Evolutionary conservation across 495 filamentous ascomycete species (phyloP), one percentile per base, ranked within the genome.

Genomic region (Tuber melanosporum): DNA sequence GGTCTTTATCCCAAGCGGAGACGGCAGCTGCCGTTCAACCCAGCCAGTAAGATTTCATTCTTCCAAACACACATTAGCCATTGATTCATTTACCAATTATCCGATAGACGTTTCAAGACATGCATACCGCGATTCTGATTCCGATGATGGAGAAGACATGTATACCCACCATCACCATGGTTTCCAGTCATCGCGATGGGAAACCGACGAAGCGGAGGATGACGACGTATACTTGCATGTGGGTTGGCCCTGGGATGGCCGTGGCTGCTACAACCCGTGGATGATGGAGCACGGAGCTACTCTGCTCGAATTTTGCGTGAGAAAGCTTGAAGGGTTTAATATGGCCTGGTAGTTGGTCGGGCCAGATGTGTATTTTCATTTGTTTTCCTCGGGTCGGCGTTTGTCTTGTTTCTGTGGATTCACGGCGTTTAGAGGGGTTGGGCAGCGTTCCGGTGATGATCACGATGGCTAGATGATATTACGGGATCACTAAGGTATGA

Each of bases 101-200:
- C 47, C 71, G 39, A 36, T 52, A 83, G 81, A 82, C 70, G 78
- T 83, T 69, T 83, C 81, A 70, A 77, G 81, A 69, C 81, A 83
- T 41, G 78, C 81, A 66, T 83, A 83, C 57, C 77, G 81, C 75
- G 81, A 82, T 26, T 76, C 81, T 70, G 74, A 73, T 20, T 78
- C 73, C 47, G 74, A 76, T 42, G 81, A 83, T 44, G 78, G 71
- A 44, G 44, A 69, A 69, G 74, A 75, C 75, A 66, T 66, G 57
- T 66, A 66, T 36, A 36, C 57, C 57, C 57, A 66, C 57, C 57
- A 66, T 36, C 57, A 66, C 57, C 57, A 66, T 36, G 26, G 57
- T 7, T 66, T 36, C 26, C 57, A 66, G 15, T 66, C 57, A 17
- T 36, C 57, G 8, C 77, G 79, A 32, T 79, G 78, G 78, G 77